Evolutionary conservation across 1,284 basidiomycete genomes (phyloP), one percentile per base, ranked within the genome.

Genomic region (Mycosarcoma maydis): DNA sequence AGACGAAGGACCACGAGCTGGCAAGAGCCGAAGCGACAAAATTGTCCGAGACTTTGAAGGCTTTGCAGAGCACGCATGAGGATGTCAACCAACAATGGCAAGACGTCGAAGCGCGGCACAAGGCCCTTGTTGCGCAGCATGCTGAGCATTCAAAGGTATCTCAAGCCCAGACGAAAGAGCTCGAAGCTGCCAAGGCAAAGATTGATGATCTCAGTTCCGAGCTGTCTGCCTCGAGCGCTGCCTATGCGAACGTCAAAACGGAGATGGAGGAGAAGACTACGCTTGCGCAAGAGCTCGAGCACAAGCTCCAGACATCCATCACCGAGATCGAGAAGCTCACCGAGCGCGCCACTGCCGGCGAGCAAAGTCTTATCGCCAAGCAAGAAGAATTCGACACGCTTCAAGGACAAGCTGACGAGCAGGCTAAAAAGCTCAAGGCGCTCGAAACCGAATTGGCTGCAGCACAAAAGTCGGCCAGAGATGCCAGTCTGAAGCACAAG

Each of bases 361-460:
- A 74, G 16, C 17, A 44, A 16, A 56, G 17, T 14, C 52, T 57
- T 22, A 54, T 51, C 37, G 24, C 36, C 6, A 70, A 62, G 43
- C 46, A 52, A 26, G 51, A 53, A 14, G 39, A 66, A 30, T 13
- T 58, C 32, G 43, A 44, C 13, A 20, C 24, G 16, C 41, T 60
- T 17, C 33, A 51, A 30, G 50, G 58, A 42, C 51, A 67, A 34
- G 27, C 48, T 5, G 51, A 64, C 7, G 45, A 56, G 33, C 43
- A 45, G 13, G 41, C 48, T 3, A 34, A 47, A 8, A 48, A 51
- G 46, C 17, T 56, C 37, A 47, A 52, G 47, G 8, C 33, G 2
- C 55, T 58, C n/a, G 53, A 47, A 26, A 72, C 62, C 42, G 60
- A 68, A 9, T 26, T 61, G 4, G 55, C 61, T 19, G 44, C 67